A percentile compares a stretch with the other conserved stretches of the same genome.
Conservation (phyloP, 2,329 filamentous ascomycete genomes). For the Mycogone perniciosa region DNA sequence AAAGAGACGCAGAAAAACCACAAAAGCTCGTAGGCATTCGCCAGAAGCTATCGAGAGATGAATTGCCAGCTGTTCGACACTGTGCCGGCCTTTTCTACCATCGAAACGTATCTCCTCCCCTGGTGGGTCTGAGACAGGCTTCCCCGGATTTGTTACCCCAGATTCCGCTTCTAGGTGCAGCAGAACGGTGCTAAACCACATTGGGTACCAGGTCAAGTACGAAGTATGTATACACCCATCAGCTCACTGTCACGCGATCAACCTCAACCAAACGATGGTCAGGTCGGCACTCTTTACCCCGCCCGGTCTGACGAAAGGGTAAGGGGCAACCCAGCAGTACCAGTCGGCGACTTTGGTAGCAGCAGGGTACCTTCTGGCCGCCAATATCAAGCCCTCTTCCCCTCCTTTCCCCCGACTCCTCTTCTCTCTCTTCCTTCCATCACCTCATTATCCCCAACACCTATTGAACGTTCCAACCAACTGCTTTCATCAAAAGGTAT, state of each 20-base stretch:
- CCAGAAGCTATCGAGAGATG: no score
- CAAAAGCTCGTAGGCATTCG: no score
- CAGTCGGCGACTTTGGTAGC: slow-evolving; percentile 8
- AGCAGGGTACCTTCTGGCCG: slow-evolving; percentile 16
- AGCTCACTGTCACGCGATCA: slow-evolving; percentile 14
- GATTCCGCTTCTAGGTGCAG: not conserved
- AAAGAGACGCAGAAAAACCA: no score
- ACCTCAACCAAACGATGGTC: not conserved
- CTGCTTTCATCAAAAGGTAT: slow-evolving; percentile 7
- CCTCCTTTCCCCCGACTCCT: slow-evolving; percentile 23
- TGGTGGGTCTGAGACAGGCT: slow-evolving; percentile 9
- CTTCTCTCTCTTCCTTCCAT: slow-evolving; percentile 21
- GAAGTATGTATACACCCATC: not conserved
- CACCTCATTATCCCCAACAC: slow-evolving; percentile 12
- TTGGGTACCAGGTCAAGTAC: slow-evolving; percentile 10
- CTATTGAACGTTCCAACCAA: not conserved
- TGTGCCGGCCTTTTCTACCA: not conserved
- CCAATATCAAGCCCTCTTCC: slow-evolving; percentile 28
- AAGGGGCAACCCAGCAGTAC: slow-evolving; percentile 17
- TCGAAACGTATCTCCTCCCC: not conserved
- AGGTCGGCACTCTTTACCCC: slow-evolving; percentile 30
- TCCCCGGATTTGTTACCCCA: slow-evolving; percentile 4
- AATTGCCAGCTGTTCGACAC: no score
- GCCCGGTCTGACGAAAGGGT: slow-evolving; percentile 38
- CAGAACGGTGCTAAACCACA: slow-evolving; percentile 9